Conservation (phyloP, 495 filamentous ascomycete genomes). For the Penicillium bovifimosum region DNA sequence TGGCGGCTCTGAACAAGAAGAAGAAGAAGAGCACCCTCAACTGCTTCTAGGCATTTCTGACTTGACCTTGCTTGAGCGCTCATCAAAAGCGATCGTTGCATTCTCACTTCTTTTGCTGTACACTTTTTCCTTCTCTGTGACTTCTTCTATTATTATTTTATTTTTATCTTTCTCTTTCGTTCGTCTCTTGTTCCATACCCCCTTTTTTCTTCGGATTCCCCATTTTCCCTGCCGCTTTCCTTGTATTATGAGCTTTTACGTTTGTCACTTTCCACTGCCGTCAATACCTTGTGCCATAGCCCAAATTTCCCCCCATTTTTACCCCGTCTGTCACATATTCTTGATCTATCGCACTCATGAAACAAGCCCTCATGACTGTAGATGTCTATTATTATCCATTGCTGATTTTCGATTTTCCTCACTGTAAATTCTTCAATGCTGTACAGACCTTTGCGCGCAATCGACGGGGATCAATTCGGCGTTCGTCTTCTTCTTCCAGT, state of each 20-base stretch:
- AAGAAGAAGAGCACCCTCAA: constrained; percentile 96
- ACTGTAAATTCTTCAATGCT: constrained; percentile 13
- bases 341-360: constrained; percentile 8
- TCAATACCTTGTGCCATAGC: constrained; percentile 26
- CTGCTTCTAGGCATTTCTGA: constrained; percentile 63
- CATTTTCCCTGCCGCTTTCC: constrained; percentile 19
- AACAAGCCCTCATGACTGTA: constrained; percentile 15
- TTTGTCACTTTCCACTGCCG: constrained; percentile 14
- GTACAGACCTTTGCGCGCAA: constrained; percentile 10
- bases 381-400: constrained; percentile 3
- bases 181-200: constrained; percentile 24
- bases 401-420: neutral
- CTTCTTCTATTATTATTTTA: neutral
- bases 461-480: no score
- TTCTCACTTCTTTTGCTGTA: constrained; percentile 1
- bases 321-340: constrained; percentile 20
- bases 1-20: constrained; percentile 84
- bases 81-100: constrained; percentile 5
- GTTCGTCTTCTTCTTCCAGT: no score
- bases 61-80: neutral
- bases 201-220: constrained; percentile 17
- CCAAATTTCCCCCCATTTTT: constrained; percentile 5
- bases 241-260: constrained; percentile 50
- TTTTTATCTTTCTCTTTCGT: constrained; percentile 1
- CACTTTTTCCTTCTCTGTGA: constrained; percentile 11